These are phyloP conservation scores for Vigna nakashimae DNA, from an alignment of 306 rosid genomes.

Conservation along the genomic window DNA sequence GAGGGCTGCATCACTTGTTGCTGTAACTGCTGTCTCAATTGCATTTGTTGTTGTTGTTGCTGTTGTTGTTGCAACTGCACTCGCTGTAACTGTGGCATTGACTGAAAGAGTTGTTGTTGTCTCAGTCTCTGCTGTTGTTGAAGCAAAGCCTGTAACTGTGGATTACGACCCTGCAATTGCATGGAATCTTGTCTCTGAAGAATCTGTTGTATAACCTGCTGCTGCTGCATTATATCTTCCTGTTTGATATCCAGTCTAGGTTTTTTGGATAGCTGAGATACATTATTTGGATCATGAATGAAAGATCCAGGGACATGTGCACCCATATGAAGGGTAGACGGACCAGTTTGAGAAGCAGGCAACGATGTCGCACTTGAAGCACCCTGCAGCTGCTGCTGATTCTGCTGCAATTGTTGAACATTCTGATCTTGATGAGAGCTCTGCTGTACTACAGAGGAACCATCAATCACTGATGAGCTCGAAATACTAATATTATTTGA, in stretches of 20 bases:
- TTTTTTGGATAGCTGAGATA: constrained; percentile 74
- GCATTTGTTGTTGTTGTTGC: constrained; percentile 74
- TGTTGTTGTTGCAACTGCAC: constrained; percentile 67
- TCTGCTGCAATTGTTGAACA: constrained; percentile 76
- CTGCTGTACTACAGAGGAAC: constrained; percentile 85
- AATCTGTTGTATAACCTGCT: constrained; percentile 82
- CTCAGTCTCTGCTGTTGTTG: constrained; percentile 79
- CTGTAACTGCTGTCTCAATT: constrained; percentile 84
- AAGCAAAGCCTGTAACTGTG: constrained; percentile 75
- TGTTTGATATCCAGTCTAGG: constrained; percentile 86
- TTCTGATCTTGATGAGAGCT: constrained; percentile 86
- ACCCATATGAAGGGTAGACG: constrained; percentile 62
- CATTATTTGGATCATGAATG: constrained; percentile 75
- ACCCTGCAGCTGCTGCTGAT: constrained; percentile 72
- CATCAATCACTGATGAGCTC: constrained; percentile 91
- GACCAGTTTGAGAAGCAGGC: constrained; percentile 68
- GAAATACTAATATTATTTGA: constrained; percentile 92
- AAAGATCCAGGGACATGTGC: constrained; percentile 68
- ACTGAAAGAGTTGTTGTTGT: constrained; percentile 74
- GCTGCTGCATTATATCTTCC: constrained; percentile 83
- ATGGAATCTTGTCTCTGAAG: constrained; percentile 87
- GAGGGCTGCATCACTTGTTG: constrained; percentile 85
- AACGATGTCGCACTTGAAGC: constrained; percentile 75
- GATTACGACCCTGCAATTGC: constrained; percentile 81
- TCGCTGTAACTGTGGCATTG: constrained; percentile 87